Percentiles rank a stretch among this genome's conserved stretches.
Evolutionary conservation across 2,329 filamentous ascomycete genomes (phyloP).

Genomic region (Mariannaea sp.): DNA sequence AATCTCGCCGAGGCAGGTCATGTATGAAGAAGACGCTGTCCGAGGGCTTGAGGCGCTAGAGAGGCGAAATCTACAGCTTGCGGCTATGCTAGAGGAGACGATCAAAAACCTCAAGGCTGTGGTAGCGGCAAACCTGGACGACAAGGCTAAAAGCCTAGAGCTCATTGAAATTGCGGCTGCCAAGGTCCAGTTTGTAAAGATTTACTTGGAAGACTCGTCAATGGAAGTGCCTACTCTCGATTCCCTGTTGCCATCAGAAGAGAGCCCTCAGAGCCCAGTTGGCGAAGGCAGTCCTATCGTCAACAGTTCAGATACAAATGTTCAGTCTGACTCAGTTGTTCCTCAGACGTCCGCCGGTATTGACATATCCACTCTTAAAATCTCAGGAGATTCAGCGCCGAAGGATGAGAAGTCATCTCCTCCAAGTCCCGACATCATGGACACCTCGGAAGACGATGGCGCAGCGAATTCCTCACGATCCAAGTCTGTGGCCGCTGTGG

Average conservation of each 20-base stretch:
- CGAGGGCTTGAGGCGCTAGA: conserved; percentile 59
- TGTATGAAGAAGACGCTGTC: conserved; percentile 42
- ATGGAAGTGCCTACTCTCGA: conserved; percentile 51
- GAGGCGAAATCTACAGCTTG: conserved; percentile 67
- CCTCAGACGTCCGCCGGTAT: conserved; percentile 11
- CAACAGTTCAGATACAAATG: not conserved
- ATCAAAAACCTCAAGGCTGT: conserved; percentile 66
- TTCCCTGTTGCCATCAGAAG: conserved; percentile 21
- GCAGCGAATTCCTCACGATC: conserved; percentile 5
- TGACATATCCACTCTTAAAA: conserved; percentile 28
- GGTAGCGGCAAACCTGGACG: conserved; percentile 55
- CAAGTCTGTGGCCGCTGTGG: not conserved
- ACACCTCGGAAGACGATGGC: conserved; percentile 25
- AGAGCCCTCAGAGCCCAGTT: conserved; percentile 19
- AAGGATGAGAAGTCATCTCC: conserved; percentile 11
- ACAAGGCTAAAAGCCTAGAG: conserved; percentile 56
- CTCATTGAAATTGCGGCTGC: conserved; percentile 63
- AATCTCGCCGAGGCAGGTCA: conserved; percentile 43
- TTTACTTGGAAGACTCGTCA: conserved; percentile 63
- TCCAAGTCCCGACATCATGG: conserved; percentile 26
- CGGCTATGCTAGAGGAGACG: conserved; percentile 69
- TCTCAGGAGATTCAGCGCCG: conserved; percentile 18
- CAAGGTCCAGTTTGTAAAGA: conserved; percentile 68
- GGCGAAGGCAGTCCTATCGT: conserved; percentile 19
- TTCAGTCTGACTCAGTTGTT: conserved; percentile 24